Evolutionary conservation across 371 early-diverging fungal species (phyloP), one percentile per base, ranked within the genome.

Genomic region (Lichtheimia ornata): DNA sequence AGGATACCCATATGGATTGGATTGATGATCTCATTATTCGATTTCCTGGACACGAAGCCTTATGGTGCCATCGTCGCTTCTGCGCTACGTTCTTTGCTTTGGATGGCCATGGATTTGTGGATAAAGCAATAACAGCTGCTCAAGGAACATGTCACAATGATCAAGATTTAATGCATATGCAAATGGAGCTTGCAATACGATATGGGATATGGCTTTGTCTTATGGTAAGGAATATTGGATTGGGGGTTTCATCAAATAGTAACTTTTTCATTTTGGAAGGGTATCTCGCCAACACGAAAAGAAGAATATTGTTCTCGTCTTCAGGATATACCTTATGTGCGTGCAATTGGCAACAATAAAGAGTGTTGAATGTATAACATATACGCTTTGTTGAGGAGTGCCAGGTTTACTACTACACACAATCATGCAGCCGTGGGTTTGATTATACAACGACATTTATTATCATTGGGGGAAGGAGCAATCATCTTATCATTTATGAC

Each of bases 21-120:
- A 44, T 73, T 3, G 61, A 71, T 22, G 53, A 58, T 12, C 50
- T 82, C 13, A 75, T 82, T 14, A 28, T 59, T 44, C 66, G 65
- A 53, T 87, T 73, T 43, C 85, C 85, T 7, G 84, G 84, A 12
- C 83, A 87, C 53, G 85, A 85, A 62, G 68, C 84, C 0, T 55
- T 85, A 20, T 87, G 87, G 87, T 81, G 73, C 43, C 85, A 87
- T 67, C 69, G 77, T 40, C 78, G 87, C 41, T 83, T 77, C 56
- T 80, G 75, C 42, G 35, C 15, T 15, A 47, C 42, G 5, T 50
- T 35, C n/a, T 61, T 18, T 5, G 3, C n/a, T n/a, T 5, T 22
- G 7, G 20, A 30, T 1, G 64, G 70, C 13, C 62, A 73, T 53
- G 47, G 27, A 4, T 68, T 74, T 41, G 49, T 75, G 2, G 50